A percentile compares a stretch with the other conserved stretches of the same genome.
These are phyloP conservation scores for Hibiscus syriacus DNA, from an alignment of 345 rosid genomes.

Conservation along the genomic window DNA sequence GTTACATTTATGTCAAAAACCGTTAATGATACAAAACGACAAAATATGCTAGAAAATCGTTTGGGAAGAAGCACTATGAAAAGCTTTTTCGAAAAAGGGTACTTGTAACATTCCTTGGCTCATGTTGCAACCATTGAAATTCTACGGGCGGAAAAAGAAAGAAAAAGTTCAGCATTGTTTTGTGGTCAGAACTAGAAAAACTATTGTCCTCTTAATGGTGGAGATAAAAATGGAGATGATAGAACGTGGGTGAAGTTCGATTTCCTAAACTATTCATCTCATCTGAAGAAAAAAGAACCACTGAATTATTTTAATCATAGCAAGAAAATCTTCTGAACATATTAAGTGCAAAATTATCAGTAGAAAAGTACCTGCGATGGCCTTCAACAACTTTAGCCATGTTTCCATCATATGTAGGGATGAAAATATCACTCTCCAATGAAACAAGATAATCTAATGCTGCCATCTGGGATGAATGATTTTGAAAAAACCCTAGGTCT, in stretches of 20 bases:
- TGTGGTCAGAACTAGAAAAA: conserved; percentile 9
- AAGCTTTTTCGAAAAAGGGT: not conserved
- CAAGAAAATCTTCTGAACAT: not conserved
- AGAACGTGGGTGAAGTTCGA: not conserved
- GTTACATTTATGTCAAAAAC: not conserved
- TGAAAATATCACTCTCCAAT: too few relatives aligned
- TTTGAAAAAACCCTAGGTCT: too few relatives aligned
- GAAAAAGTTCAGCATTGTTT: not conserved
- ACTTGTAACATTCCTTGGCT: too few relatives aligned
- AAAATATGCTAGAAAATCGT: not conserved
- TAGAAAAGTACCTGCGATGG: conserved; percentile 48
- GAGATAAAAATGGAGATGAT: conserved; percentile 1
- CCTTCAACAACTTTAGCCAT: too few relatives aligned
- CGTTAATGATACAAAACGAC: not conserved
- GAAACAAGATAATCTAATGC: too few relatives aligned
- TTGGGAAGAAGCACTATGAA: not conserved
- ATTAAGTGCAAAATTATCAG: not conserved
- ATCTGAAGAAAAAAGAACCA: conserved; percentile 5
- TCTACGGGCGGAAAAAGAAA: not conserved
- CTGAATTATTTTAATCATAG: not conserved
- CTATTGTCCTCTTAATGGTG: conserved; percentile 3
- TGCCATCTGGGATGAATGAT: too few relatives aligned
- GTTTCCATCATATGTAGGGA: too few relatives aligned
- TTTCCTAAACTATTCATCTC: conserved; percentile 13
- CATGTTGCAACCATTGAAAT: too few relatives aligned